Base-by-base conservation (phyloP, 2,329 filamentous ascomycete species). In the Talaromyces sp. region DNA sequence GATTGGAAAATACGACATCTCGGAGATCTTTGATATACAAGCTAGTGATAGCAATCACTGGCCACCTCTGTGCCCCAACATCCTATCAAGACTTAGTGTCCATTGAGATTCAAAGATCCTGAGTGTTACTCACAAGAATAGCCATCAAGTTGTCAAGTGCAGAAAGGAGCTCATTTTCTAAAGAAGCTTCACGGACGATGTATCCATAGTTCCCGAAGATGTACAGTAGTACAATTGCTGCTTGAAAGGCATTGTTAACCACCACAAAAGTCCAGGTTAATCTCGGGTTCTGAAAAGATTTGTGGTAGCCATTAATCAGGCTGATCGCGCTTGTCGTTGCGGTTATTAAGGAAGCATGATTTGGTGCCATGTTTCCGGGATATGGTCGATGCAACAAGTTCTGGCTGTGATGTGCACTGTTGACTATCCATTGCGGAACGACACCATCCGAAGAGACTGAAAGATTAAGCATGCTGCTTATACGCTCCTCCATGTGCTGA, bases 381-480 rank as follows among this genome's bases (percentile, higher is more conserved):
- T 56, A 42, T 27, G 54, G 54, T 56, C 54, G 54, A 56, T 56
- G 54, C 54, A 56, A 56, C 54, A 56, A 56, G 34, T 56, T 56
- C 54, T 56, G 54, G 33, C 54, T 56, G 9, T 42, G 54, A 42
- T 56, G 33, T 56, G 54, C 54, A 56, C 33, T 42, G 33, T 42
- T 56, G 33, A 56, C 54, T 56, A 56, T 56, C 54, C 54, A 56
- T 56, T 56, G 54, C 33, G 54, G 54, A 42, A 56, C 54, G n/a
- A 56, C 18, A 42, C 54, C 54, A 28, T 56, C 18, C 33, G 54
- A 56, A 33, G 54, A 56, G 33, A 42, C 18, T 42, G 54, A 56
- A 42, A 44, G 18, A 56, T 56, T 56, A 23, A 23, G 23, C 23
- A 23, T 23, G 23, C 23, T 23, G 42, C 34, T 56, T 42, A 56